Conservation (phyloP, 2,329 filamentous ascomycete species). For the Aphanocladium album region DNA sequence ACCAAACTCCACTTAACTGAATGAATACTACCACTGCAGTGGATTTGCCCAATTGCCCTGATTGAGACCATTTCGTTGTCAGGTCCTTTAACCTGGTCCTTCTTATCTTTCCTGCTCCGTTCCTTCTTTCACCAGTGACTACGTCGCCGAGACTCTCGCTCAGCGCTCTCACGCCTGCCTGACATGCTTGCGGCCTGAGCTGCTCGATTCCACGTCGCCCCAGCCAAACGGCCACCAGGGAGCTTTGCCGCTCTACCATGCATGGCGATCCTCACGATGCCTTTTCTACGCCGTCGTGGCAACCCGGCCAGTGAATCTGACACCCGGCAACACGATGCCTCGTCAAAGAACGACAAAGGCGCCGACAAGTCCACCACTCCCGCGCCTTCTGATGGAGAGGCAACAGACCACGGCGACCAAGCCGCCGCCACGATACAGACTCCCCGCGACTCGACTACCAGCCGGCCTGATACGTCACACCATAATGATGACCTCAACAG, state of each 20-base stretch:
- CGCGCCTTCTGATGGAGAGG: constrained; percentile 12
- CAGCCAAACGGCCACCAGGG: constrained; percentile 9
- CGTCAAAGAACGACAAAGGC: background rate
- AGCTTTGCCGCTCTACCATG: constrained; percentile 28
- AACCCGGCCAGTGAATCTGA: constrained; percentile 55
- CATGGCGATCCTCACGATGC: constrained; percentile 42
- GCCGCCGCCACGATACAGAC: constrained; percentile 22
- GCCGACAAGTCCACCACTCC: background rate
- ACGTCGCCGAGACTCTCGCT: background rate
- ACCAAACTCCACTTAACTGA: constrained; percentile 8
- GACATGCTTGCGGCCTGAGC: background rate
- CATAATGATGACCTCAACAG: constrained; percentile 51
- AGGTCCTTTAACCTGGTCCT: background rate
- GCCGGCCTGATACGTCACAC: constrained; percentile 43
- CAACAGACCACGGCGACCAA: constrained; percentile 8
- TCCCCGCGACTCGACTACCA: constrained; percentile 19
- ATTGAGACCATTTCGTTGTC: background rate
- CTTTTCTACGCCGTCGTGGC: constrained; percentile 57
- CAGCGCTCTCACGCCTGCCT: background rate
- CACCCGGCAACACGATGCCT: constrained; percentile 41
- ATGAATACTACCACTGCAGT: background rate
- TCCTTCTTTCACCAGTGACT: background rate
- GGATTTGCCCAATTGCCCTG: background rate
- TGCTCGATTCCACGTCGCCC: background rate
- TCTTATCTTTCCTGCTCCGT: background rate